A percentile compares a stretch with the other conserved stretches of the same genome.
These are phyloP conservation scores for Candida hungchunana DNA, from an alignment of 805 yeast genomes.

Conservation along the genomic window DNA sequence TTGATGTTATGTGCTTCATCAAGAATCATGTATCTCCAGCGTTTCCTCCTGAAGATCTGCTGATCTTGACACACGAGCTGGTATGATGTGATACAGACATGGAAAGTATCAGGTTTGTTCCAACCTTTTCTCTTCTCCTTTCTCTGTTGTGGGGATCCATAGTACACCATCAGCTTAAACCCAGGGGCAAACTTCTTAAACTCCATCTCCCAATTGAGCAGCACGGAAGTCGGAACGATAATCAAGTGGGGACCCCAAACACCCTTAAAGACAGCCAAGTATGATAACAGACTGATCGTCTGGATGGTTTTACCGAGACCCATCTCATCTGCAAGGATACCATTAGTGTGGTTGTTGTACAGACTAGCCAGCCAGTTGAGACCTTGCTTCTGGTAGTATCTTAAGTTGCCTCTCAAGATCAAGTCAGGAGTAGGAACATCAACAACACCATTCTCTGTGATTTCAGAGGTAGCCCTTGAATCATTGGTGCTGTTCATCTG, in stretches of 20 bases:
- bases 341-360: conserved; percentile 89
- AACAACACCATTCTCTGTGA: conserved; percentile 38
- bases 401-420: conserved; percentile 70
- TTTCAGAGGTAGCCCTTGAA: conserved; percentile 15
- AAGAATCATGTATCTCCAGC: conserved; percentile 93
- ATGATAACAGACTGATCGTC: conserved; percentile 80
- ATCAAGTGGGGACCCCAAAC: conserved; percentile 98
- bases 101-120: conserved; percentile 95
- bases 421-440: conserved; percentile 76
- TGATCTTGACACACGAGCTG: conserved; percentile 98
- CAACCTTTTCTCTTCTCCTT: conserved; percentile 95
- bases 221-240: conserved; percentile 95
- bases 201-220: conserved; percentile 99
- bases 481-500: conserved; percentile 1
- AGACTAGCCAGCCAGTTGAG: conserved; percentile 94
- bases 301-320: conserved; percentile 97
- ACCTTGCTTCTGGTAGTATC: conserved; percentile 95
- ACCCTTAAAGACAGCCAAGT: conserved; percentile 88
- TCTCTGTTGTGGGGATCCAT: conserved; percentile 96
- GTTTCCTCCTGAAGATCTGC: conserved; percentile 83
- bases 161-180: conserved; percentile 88
- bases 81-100: conserved; percentile 94
- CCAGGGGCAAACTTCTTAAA: conserved; percentile 98
- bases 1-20: conserved; percentile 99
- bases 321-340: conserved; percentile 98